Percentiles rank a stretch among this genome's conserved stretches.
phyloP scores from a whole-genome alignment of 2,329 filamentous ascomycete species.

The Diaporthe australafricana region DNA sequence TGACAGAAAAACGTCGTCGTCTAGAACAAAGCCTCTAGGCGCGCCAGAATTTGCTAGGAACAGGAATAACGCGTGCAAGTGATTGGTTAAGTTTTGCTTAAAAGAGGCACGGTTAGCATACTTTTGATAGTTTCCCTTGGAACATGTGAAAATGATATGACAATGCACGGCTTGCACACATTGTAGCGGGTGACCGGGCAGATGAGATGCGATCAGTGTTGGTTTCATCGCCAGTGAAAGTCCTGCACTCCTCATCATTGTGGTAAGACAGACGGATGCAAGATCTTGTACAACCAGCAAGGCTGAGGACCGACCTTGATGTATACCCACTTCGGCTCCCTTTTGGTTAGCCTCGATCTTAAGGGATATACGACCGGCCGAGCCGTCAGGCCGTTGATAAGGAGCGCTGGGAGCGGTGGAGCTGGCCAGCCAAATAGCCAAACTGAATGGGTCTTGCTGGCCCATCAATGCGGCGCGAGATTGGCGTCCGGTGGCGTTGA shows the following conservation, averaged over 20 bases:
- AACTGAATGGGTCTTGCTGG: neutral
- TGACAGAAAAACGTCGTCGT: neutral
- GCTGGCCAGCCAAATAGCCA: constrained; percentile 2
- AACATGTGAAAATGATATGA: constrained; percentile 20
- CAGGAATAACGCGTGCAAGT: constrained; percentile 3
- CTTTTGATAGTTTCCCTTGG: neutral
- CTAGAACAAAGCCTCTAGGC: constrained; percentile 5
- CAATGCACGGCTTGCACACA: neutral
- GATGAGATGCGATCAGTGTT: neutral
- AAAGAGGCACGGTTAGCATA: constrained; percentile 5
- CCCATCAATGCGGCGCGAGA: constrained; percentile 20
- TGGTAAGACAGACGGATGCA: constrained; percentile 1
- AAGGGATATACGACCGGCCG: constrained; percentile 21
- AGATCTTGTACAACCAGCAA: constrained; percentile 25
- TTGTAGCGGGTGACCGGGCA: neutral
- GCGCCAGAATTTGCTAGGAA: constrained; percentile 8
- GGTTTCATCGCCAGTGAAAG: neutral
- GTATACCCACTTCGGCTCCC: neutral
- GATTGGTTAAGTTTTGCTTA: constrained; percentile 7
- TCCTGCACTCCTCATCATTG: neutral
- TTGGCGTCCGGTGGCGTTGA: constrained; percentile 15
- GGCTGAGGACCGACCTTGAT: constrained; percentile 3
- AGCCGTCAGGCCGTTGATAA: constrained; percentile 21
- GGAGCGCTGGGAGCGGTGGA: constrained; percentile 10
- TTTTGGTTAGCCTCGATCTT: constrained; percentile 19